Percentiles rank a stretch among this genome's conserved stretches.
Conservation (phyloP, 2,329 filamentous ascomycete species). For the Alternaria longipes region DNA sequence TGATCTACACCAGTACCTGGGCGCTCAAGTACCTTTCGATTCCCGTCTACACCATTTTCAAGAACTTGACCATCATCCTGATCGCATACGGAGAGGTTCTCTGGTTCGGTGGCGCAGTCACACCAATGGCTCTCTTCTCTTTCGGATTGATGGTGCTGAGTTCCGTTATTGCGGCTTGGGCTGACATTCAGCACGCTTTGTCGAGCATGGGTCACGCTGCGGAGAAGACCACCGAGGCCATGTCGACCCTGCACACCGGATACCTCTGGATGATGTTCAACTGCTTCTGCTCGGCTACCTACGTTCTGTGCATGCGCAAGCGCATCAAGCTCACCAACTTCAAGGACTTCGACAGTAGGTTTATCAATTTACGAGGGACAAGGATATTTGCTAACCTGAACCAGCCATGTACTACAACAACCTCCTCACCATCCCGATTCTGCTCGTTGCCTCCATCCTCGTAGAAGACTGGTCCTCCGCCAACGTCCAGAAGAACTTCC, state of each 20-base stretch:
- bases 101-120: slow-evolving; percentile 96
- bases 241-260: slow-evolving; percentile 91
- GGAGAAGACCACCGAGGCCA: slow-evolving; percentile 73
- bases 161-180: slow-evolving; percentile 95
- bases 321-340: slow-evolving; percentile 99
- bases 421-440: slow-evolving; percentile 91
- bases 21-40: slow-evolving; percentile 96
- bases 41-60: slow-evolving; percentile 99
- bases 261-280: slow-evolving; percentile 99
- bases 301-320: slow-evolving; percentile 93
- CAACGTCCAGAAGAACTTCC: slow-evolving; percentile 91
- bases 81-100: slow-evolving; percentile 98
- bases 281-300: slow-evolving; percentile 91
- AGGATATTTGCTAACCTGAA: slow-evolving; percentile 17
- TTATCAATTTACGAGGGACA: neutral
- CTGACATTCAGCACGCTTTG: slow-evolving; percentile 89
- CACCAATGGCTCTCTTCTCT: slow-evolving; percentile 84
- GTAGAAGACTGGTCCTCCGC: slow-evolving; percentile 90
- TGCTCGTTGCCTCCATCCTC: slow-evolving; percentile 81
- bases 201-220: slow-evolving; percentile 64
- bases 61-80: slow-evolving; percentile 98
- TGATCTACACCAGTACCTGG: slow-evolving; percentile 99
- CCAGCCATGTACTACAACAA: slow-evolving; percentile 99
- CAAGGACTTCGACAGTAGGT: slow-evolving; percentile 98
- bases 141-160: slow-evolving; percentile 97